phyloP scores from a whole-genome alignment of 805 yeast species.

The Candida vaughaniae region DNA sequence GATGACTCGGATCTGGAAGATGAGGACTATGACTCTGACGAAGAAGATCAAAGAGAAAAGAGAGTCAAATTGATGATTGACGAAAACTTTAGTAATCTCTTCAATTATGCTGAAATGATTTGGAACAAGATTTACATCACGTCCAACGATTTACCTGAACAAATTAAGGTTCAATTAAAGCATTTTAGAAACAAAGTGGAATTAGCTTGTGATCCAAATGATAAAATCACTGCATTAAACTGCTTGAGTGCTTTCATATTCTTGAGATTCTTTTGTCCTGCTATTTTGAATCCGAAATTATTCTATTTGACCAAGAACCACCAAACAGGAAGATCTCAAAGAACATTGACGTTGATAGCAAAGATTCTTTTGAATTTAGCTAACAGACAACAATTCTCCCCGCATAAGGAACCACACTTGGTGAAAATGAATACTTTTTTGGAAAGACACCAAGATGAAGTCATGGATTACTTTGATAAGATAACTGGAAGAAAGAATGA shows the following conservation, averaged over 20 bases:
- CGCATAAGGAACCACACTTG: constrained; percentile 83
- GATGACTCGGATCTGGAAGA: constrained; percentile 18
- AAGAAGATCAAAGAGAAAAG: constrained; percentile 33
- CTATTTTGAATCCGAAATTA: constrained; percentile 83
- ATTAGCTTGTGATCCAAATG: constrained; percentile 55
- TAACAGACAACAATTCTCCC: constrained; percentile 67
- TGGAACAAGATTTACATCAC: constrained; percentile 69
- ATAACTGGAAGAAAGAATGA: constrained; percentile 71
- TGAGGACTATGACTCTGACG: constrained; percentile 28
- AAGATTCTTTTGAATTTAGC: constrained; percentile 78
- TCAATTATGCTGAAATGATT: constrained; percentile 50
- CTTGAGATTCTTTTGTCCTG: constrained; percentile 67
- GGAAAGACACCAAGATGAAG: constrained; percentile 51
- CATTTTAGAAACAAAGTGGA: constrained; percentile 65
- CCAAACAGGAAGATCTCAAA: constrained; percentile 67
- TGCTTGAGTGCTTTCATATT: constrained; percentile 84
- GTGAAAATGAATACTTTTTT: constrained; percentile 69
- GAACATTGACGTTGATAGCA: constrained; percentile 79
- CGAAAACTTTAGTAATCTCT: constrained; percentile 49
- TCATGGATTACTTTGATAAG: constrained; percentile 67
- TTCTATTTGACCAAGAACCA: constrained; percentile 71
- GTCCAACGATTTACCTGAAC: constrained; percentile 71
- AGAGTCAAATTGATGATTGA: constrained; percentile 36
- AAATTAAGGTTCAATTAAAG: constrained; percentile 62
- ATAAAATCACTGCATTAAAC: constrained; percentile 56